Evolutionary conservation across 1,139 yeast species (phyloP).

Genomic region (Geotrichum carabidarum): DNA sequence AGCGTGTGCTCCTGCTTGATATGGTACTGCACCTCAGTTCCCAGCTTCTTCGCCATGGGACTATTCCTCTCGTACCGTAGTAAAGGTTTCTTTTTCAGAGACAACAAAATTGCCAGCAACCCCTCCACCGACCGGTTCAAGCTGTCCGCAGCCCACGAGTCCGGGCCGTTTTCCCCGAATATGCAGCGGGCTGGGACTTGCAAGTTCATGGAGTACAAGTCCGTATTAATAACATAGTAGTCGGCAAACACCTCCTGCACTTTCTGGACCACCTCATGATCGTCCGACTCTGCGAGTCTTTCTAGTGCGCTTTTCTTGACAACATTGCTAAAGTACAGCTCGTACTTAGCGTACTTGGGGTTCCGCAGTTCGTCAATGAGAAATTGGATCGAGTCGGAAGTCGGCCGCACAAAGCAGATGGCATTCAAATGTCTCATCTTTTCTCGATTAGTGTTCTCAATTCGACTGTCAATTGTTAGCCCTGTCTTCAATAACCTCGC

Average conservation of each 20-base stretch:
- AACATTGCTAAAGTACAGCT: conserved; percentile 69
- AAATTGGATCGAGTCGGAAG: conserved; percentile 54
- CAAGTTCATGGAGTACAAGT: conserved; percentile 52
- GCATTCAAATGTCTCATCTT: conserved; percentile 81
- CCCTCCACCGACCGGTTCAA: conserved; percentile 50
- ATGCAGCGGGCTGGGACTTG: conserved; percentile 27
- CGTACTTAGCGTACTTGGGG: conserved; percentile 78
- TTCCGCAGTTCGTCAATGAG: conserved; percentile 61
- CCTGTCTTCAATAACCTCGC: not conserved
- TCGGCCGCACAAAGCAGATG: conserved; percentile 73
- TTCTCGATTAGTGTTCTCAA: conserved; percentile 61
- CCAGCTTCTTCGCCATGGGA: conserved; percentile 56
- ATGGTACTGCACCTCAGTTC: conserved; percentile 51
- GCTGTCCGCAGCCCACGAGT: conserved; percentile 46
- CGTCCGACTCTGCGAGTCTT: conserved; percentile 83
- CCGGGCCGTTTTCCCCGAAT: conserved; percentile 31
- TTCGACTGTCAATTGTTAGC: conserved; percentile 33
- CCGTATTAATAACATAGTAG: conserved; percentile 65
- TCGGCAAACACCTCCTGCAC: conserved; percentile 85
- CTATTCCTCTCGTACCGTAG: conserved; percentile 72
- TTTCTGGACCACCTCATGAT: conserved; percentile 66
- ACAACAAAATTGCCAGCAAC: conserved; percentile 59
- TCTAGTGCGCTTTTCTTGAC: conserved; percentile 74
- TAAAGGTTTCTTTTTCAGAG: conserved; percentile 70
- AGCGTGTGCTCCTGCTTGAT: conserved; percentile 45